Percentiles rank a stretch among this genome's conserved stretches.
Evolutionary conservation across 2,329 filamentous ascomycete species (phyloP).

Genomic region (Cyphellophora attinorum): DNA sequence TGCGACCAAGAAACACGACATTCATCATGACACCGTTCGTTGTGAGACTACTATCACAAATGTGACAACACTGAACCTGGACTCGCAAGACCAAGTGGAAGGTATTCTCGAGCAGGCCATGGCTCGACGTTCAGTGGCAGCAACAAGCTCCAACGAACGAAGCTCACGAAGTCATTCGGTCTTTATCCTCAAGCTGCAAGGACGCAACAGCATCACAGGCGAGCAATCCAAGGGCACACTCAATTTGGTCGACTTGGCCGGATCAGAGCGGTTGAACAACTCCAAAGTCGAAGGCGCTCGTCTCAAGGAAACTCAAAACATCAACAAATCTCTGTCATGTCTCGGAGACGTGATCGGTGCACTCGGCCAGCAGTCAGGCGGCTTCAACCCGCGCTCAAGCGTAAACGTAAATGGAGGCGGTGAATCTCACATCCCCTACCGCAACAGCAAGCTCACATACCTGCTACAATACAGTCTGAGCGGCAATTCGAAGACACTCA

Average conservation of each 20-base stretch:
- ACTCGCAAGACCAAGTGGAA: constrained; percentile 72
- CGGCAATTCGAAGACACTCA: constrained; percentile 92
- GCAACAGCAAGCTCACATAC: constrained; percentile 95
- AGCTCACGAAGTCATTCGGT: constrained; percentile 93
- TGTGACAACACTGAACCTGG: constrained; percentile 64
- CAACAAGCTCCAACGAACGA: constrained; percentile 94
- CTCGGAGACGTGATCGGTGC: constrained; percentile 91
- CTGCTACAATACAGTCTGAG: constrained; percentile 89
- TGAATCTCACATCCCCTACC: constrained; percentile 73
- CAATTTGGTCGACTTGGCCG: constrained; percentile 91
- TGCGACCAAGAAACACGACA: constrained; percentile 77
- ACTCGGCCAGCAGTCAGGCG: constrained; percentile 59
- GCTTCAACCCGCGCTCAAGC: constrained; percentile 7
- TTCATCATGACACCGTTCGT: constrained; percentile 72
- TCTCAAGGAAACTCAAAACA: constrained; percentile 89
- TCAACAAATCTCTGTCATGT: constrained; percentile 89
- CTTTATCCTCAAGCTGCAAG: constrained; percentile 69
- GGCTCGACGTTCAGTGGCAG: constrained; percentile 81
- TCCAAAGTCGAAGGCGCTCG: constrained; percentile 78
- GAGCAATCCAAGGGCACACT: constrained; percentile 86
- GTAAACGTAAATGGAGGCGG: constrained; percentile 23
- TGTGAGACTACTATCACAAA: constrained; percentile 77
- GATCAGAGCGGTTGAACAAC: constrained; percentile 81
- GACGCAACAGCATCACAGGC: constrained; percentile 61
- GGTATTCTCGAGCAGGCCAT: constrained; percentile 70